phyloP scores from a whole-genome alignment of 768 basidiomycete species.

The Lepiota venenata region DNA sequence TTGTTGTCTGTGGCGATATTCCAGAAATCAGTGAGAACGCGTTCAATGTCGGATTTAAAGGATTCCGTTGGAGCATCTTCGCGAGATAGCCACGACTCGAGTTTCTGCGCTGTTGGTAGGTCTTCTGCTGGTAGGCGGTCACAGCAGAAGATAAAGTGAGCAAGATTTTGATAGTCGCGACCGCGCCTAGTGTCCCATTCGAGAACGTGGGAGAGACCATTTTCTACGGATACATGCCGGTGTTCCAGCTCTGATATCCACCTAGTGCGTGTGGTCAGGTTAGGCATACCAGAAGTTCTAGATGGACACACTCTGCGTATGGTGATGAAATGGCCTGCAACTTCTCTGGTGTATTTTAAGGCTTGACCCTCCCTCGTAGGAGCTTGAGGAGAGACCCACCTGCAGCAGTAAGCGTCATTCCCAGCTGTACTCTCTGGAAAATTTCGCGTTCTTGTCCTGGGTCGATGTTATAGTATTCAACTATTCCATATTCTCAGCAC shows the following conservation, averaged over 20 bases:
- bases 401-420: conserved; percentile 69
- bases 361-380: neutral
- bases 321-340: conserved; percentile 74
- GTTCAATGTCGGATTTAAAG: conserved; percentile 54
- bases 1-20: conserved; percentile 40
- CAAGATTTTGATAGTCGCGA: conserved; percentile 74
- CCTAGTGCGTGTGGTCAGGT: conserved; percentile 19
- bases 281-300: neutral
- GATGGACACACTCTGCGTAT: conserved; percentile 44
- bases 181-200: conserved; percentile 66
- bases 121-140: conserved; percentile 47
- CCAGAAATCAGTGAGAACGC: conserved; percentile 52
- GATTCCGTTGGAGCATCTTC: conserved; percentile 35
- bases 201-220: conserved; percentile 54
- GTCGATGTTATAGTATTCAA: conserved; percentile 61
- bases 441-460: conserved; percentile 69
- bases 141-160: conserved; percentile 67
- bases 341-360: conserved; percentile 49
- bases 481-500: conserved; percentile 28
- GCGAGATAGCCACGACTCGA: conserved; percentile 51
- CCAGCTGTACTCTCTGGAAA: conserved; percentile 80
- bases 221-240: conserved; percentile 53
- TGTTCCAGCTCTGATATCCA: conserved; percentile 62
- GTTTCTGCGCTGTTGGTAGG: conserved; percentile 50
- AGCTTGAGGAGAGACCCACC: conserved; percentile 34